Conservation (phyloP, 2,329 filamentous ascomycete genomes). For the Cercospora brassicicola region DNA sequence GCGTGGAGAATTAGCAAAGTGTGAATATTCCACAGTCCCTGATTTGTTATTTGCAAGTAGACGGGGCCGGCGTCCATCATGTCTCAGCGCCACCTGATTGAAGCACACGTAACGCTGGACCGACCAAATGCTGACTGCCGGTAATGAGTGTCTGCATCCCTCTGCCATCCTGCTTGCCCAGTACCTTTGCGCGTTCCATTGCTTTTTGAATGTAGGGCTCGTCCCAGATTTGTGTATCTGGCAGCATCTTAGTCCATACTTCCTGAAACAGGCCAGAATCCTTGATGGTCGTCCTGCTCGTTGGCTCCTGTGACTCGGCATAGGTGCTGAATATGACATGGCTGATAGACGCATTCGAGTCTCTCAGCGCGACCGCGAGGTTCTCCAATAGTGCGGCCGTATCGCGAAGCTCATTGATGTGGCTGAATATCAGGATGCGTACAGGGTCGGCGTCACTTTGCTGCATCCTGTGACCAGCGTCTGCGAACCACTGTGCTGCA, state of each 20-base stretch:
- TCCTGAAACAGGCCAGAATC: conserved; percentile 11
- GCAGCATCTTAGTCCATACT: conserved; percentile 6
- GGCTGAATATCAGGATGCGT: conserved; percentile 30
- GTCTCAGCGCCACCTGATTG: background rate
- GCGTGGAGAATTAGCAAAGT: background rate
- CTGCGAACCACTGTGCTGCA: conserved; percentile 44
- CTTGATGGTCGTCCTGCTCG: background rate
- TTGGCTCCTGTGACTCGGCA: conserved; percentile 15
- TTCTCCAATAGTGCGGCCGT: conserved; percentile 20
- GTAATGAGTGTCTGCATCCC: conserved; percentile 21
- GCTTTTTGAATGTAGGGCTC: conserved; percentile 24
- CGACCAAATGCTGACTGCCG: conserved; percentile 26
- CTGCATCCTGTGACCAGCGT: conserved; percentile 9
- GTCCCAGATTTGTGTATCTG: conserved; percentile 12
- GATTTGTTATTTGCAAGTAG: background rate
- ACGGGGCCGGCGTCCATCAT: background rate
- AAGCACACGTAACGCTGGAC: conserved; percentile 15
- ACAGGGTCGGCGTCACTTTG: background rate
- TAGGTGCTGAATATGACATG: conserved; percentile 35
- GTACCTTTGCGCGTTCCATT: conserved; percentile 9
- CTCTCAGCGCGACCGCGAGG: conserved; percentile 22
- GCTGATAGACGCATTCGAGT: conserved; percentile 12
- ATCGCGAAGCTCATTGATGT: conserved; percentile 33
- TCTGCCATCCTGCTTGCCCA: background rate
- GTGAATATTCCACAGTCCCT: background rate